Base-by-base conservation (phyloP, 768 basidiomycete species). In the Crepidotus variabilis region DNA sequence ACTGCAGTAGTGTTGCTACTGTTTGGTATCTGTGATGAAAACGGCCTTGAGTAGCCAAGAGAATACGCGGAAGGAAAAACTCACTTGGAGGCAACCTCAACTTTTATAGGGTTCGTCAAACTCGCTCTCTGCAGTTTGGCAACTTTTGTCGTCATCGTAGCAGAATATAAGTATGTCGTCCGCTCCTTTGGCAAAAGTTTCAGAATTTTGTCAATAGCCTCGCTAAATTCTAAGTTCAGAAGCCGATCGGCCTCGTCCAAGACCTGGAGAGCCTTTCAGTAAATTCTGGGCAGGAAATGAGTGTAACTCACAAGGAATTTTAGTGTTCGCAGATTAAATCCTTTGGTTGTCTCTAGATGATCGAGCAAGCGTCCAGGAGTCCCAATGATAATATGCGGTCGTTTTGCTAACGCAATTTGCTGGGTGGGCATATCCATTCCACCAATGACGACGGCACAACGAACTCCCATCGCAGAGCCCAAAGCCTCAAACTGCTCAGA, bases 131-230 rank as follows among this genome's bases (percentile, higher is more conserved):
- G 96, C 10, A 99, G 78, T 71, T 98, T 98, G 10, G 91, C 93
- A 2, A 99, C 94, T 73, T 98, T 98, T 13, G 93, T 94, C 10
- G 97, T 96, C 96, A 99, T 98, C 20, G 96, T 98, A 6, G 96
- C 97, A 11, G 96, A 98, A 75, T 94, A 99, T 1, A 99, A 81
- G 67, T 94, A 98, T 2, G 97, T 99, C 28, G 88, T 91, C 10
- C 97, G 84, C 63, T 98, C 95, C 65, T 86, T 92, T 20, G 96
- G 97, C 60, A 99, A 88, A 36, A 92, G 84, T 72, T 95, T 96
- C 34, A 99, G 80, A 65, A 99, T 94, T 76, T 92, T 94, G 76
- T 98, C 96, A 63, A 99, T 92, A 52, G 90, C 88, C 48, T 90
- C 88, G 18, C 93, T 94, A 61, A 98, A 98, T 69, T 98, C 96